Base-by-base conservation (phyloP, 2,329 filamentous ascomycete species). In the Botrytis paeoniae region DNA sequence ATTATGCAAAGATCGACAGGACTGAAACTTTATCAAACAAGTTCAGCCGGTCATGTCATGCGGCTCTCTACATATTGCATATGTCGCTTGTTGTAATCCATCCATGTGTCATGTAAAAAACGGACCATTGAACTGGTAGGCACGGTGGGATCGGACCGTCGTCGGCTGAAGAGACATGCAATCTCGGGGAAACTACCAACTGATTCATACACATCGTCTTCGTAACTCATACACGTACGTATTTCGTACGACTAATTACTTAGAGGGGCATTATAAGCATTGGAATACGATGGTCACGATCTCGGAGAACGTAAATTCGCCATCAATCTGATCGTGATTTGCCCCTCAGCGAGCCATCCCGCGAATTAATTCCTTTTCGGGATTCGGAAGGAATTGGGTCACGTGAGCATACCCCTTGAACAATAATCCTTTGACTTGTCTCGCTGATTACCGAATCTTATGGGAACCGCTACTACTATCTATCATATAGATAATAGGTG, bases 1-100 rank as follows among this genome's bases (percentile, higher is more conserved):
- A 71, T 35, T 35, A 35, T 68, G 70, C 29, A 68, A 66, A 72
- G 62, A 72, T 72, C 62, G 39, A 61, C 70, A 68, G n/a, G 29
- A 32, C 2, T 65, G 45, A 25, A 60, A 69, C 39, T 59, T 35
- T 20, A n/a, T 35, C 66, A 43, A 43, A n/a, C 41, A 39, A 48
- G 32, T 64, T 70, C 69, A 70, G 69, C 69, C 69, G 57, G 41
- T 68, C 37, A 54, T 68, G 35, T 68, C 64, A 68, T 68, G 45
- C 64, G 65, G 48, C 48, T 68, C 60, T 61, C 65, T 41, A 57
- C 48, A 57, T 54, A 57, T 41, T 65, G 62, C 64, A 66, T 54
- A 66, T n/a, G 25, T 29, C 22, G 16, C 64, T 66, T 51, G 43
- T 25, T 37, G 18, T 37, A 51, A 8, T 39, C 48, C 45, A 65